phyloP scores from a whole-genome alignment of 2,329 filamentous ascomycete genomes.

The Spiromastix sp. region DNA sequence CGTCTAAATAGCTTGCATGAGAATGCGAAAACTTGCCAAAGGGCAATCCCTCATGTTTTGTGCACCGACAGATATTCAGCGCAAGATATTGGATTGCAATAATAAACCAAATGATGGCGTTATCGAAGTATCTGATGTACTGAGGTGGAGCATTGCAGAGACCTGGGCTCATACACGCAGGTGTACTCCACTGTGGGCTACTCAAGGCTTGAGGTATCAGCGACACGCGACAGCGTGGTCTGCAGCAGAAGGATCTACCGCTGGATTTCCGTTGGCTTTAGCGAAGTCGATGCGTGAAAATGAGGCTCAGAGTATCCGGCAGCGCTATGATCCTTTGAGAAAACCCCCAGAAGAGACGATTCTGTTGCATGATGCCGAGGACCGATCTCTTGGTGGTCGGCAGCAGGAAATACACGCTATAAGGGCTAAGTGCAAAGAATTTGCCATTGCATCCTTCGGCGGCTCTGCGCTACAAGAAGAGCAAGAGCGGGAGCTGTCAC shows the following conservation, averaged over 20 bases:
- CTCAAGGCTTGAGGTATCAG: slow-evolving; percentile 46
- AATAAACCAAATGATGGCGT: slow-evolving; percentile 5
- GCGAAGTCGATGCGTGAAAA: slow-evolving; percentile 9
- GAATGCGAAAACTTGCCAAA: slow-evolving; percentile 58
- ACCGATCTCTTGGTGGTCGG: slow-evolving; percentile 3
- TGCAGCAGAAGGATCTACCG: neutral
- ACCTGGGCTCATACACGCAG: slow-evolving; percentile 42
- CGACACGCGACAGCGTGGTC: slow-evolving; percentile 20
- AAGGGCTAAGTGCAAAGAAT: slow-evolving; percentile 25
- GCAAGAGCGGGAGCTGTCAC: slow-evolving; percentile 49
- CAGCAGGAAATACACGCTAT: slow-evolving; percentile 15
- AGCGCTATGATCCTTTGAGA: slow-evolving; percentile 5
- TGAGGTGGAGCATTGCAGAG: slow-evolving; percentile 50
- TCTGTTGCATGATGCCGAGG: slow-evolving; percentile 1
- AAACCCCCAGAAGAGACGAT: slow-evolving; percentile 6
- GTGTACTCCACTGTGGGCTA: slow-evolving; percentile 49
- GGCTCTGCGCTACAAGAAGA: slow-evolving; percentile 47
- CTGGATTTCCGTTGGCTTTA: neutral
- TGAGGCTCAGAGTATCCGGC: slow-evolving; percentile 6
- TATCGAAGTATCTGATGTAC: slow-evolving; percentile 44
- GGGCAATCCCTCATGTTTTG: slow-evolving; percentile 57
- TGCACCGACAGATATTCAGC: slow-evolving; percentile 48
- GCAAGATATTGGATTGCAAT: slow-evolving; percentile 36
- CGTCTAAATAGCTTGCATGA: slow-evolving; percentile 49
- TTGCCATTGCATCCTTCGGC: slow-evolving; percentile 21